Conservation (phyloP, 768 basidiomycete species). For the Gymnopilus dilepis region DNA sequence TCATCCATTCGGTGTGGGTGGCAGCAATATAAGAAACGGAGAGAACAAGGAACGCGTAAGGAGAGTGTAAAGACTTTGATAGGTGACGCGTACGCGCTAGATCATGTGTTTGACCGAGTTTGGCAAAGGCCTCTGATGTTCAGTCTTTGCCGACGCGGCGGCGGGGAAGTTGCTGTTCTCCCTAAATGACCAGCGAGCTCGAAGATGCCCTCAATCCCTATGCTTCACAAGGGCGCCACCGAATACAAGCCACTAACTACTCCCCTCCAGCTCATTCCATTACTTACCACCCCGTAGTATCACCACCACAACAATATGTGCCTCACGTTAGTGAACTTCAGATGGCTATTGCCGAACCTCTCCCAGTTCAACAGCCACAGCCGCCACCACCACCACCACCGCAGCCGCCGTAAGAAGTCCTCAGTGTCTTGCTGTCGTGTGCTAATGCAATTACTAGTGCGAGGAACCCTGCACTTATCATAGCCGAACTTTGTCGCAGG, state of each 20-base stretch:
- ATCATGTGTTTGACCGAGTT: constrained; percentile 37
- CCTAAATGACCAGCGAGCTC: constrained; percentile 59
- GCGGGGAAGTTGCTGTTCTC: not conserved
- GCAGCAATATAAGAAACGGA: constrained; percentile 18
- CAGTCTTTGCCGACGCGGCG: not conserved
- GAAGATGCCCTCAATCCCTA: constrained; percentile 81
- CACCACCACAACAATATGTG: constrained; percentile 44
- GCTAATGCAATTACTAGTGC: constrained; percentile 12
- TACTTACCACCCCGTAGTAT: constrained; percentile 31
- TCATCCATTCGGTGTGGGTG: constrained; percentile 49
- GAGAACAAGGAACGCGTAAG: constrained; percentile 8
- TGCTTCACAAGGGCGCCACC: constrained; percentile 48
- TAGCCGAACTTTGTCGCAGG: constrained; percentile 67
- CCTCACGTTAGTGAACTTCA: constrained; percentile 71
- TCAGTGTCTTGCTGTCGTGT: not conserved
- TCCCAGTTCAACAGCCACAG: constrained; percentile 46
- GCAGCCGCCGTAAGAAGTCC: constrained; percentile 42
- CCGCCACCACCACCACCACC: constrained; percentile 17
- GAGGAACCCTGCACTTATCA: constrained; percentile 21
- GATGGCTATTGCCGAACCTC: constrained; percentile 59
- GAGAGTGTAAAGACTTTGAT: constrained; percentile 22
- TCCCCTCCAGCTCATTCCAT: constrained; percentile 10
- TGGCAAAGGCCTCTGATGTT: constrained; percentile 26
- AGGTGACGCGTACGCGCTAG: constrained; percentile 52
- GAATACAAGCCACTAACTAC: constrained; percentile 20